Percentiles rank a stretch among this genome's conserved stretches.
phyloP scores from a whole-genome alignment of 306 rosid species.

The Sophora flavescens region DNA sequence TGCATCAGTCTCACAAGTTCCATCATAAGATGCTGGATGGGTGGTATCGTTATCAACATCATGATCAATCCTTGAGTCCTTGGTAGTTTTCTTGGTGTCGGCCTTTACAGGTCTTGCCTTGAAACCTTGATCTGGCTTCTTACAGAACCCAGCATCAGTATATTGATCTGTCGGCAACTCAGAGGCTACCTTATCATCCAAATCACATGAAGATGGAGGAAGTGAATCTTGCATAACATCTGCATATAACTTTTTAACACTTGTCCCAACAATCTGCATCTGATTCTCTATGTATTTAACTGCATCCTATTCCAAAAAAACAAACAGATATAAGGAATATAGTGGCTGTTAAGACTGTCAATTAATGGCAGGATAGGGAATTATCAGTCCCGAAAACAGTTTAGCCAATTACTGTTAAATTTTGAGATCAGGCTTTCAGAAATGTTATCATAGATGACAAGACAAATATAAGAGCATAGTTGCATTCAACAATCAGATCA shows the following conservation, averaged over 20 bases:
- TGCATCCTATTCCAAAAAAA: conserved; percentile 72
- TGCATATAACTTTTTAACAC: conserved; percentile 77
- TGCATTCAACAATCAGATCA: background rate
- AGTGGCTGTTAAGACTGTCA: background rate
- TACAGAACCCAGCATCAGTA: conserved; percentile 51
- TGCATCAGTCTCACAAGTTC: conserved; percentile 41
- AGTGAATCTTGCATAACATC: conserved; percentile 78
- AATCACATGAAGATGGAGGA: conserved; percentile 55
- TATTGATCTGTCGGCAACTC: conserved; percentile 47
- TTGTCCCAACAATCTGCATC: conserved; percentile 80
- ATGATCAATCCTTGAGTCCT: conserved; percentile 44
- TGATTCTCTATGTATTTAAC: conserved; percentile 86
- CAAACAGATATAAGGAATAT: conserved; percentile 30
- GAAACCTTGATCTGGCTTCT: conserved; percentile 45
- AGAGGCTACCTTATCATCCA: conserved; percentile 51
- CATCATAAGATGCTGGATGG: conserved; percentile 34
- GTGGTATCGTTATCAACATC: conserved; percentile 40
- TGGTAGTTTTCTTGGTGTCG: conserved; percentile 35
- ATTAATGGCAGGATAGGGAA: conserved; percentile 18
- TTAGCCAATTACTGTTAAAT: conserved; percentile 24
- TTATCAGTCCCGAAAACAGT: conserved; percentile 2
- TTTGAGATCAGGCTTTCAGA: conserved; percentile 13
- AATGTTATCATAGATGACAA: conserved; percentile 24
- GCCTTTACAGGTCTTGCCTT: conserved; percentile 52
- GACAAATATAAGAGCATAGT: background rate